phyloP scores from a whole-genome alignment of 805 yeast species.

The Candida gorgasii region DNA sequence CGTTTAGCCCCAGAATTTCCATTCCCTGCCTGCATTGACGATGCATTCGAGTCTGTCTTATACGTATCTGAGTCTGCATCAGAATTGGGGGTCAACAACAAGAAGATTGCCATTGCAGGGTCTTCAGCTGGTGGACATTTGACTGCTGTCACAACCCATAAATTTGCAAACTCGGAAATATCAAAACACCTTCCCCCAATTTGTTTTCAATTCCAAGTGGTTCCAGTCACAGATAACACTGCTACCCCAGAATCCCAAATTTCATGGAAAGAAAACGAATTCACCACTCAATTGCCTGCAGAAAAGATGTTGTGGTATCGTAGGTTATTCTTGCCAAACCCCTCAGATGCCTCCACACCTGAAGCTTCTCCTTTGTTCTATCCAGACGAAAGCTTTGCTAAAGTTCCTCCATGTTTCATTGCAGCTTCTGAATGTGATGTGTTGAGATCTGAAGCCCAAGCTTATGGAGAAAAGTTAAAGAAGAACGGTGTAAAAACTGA shows the following conservation, averaged over 20 bases:
- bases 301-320: constrained; percentile 49
- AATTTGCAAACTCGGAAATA: constrained; percentile 27
- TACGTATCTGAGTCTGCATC: constrained; percentile 24
- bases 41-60: constrained; percentile 38
- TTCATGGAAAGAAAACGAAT: constrained; percentile 41
- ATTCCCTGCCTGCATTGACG: constrained; percentile 50
- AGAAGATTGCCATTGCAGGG: constrained; percentile 43
- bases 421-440: constrained; percentile 48
- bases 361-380: constrained; percentile 45
- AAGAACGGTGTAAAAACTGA: constrained; percentile 36
- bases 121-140: constrained; percentile 49
- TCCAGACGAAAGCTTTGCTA: constrained; percentile 37
- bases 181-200: constrained; percentile 30
- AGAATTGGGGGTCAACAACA: constrained; percentile 26
- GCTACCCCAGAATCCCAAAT: constrained; percentile 34
- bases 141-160: constrained; percentile 38
- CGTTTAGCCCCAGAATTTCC: constrained; percentile 51
- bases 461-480: constrained; percentile 39
- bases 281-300: constrained; percentile 46
- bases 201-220: constrained; percentile 41
- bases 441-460: constrained; percentile 45
- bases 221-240: constrained; percentile 46
- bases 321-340: constrained; percentile 39
- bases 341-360: constrained; percentile 25
- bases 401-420: constrained; percentile 42